Evolutionary conservation across 108 stramenopile genomes (phyloP).

Genomic region (Nitzschia palea): DNA sequence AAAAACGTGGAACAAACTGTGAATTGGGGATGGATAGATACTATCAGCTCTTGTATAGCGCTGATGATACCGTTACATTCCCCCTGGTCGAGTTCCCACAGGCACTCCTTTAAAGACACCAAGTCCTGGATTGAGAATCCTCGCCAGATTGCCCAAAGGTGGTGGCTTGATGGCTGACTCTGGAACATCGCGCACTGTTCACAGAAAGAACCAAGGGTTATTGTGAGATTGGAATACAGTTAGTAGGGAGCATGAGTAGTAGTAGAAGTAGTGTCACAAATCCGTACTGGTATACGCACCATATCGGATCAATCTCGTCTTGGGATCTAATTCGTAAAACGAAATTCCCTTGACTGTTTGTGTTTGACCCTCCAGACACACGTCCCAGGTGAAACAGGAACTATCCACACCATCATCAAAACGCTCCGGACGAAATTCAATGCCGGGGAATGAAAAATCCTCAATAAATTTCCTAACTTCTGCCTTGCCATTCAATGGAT

Average conservation of each 20-base stretch:
- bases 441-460: conserved; percentile 79
- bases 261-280: no score
- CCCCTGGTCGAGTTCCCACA: conserved; percentile 40
- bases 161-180: conserved; percentile 79
- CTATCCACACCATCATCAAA: conserved; percentile 67
- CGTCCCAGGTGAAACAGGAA: conserved; percentile 82
- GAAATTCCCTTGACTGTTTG: conserved; percentile 78
- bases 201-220: no score
- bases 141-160: conserved; percentile 58
- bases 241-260: no score
- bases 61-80: no score
- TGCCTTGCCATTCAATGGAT: conserved; percentile 44
- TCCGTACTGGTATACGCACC: conserved; percentile 9
- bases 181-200: conserved; percentile 58
- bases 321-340: conserved; percentile 74
- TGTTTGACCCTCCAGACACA: conserved; percentile 54
- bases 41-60: no score
- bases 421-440: conserved; percentile 59
- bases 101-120: conserved; percentile 62
- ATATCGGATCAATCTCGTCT: conserved; percentile 53
- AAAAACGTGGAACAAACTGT: no score
- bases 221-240: no score
- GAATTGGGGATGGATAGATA: no score
- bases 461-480: conserved; percentile 69
- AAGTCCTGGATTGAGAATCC: conserved; percentile 54